These are phyloP conservation scores for Tephrocybe rancida DNA, from an alignment of 768 basidiomycete species.

Conservation along the genomic window DNA sequence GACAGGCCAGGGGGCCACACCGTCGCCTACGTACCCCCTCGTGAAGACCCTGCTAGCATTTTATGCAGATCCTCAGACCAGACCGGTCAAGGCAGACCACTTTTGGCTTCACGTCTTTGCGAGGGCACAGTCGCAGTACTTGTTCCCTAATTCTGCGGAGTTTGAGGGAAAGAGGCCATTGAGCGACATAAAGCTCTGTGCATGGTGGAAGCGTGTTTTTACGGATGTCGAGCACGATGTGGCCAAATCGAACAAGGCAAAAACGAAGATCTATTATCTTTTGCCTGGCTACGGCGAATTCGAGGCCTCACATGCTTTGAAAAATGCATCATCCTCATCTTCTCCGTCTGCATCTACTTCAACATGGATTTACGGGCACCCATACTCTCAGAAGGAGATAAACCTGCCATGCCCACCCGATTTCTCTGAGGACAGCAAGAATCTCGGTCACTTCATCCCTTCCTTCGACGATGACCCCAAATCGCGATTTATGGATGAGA, in stretches of 20 bases:
- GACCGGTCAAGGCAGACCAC: conserved; percentile 57
- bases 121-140: conserved; percentile 86
- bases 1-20: conserved; percentile 70
- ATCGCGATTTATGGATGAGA: conserved; percentile 89
- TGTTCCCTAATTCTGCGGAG: conserved; percentile 88
- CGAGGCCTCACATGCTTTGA: conserved; percentile 67
- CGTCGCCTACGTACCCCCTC: conserved; percentile 71
- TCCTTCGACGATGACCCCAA: conserved; percentile 98
- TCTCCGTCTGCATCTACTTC: conserved; percentile 1
- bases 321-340: conserved; percentile 31
- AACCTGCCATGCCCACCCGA: conserved; percentile 44
- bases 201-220: conserved; percentile 90
- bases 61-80: conserved; percentile 63
- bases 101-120: conserved; percentile 91
- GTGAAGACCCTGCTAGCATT: conserved; percentile 65
- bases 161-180: conserved; percentile 71
- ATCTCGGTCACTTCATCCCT: conserved; percentile 79
- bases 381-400: conserved; percentile 61
- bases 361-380: conserved; percentile 80
- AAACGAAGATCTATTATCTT: conserved; percentile 54
- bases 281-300: conserved; percentile 70
- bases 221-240: conserved; percentile 53
- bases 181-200: conserved; percentile 78
- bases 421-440: conserved; percentile 29
- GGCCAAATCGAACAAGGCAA: conserved; percentile 25